phyloP scores from a whole-genome alignment of 768 basidiomycete genomes.

The Auricularia sp. region DNA sequence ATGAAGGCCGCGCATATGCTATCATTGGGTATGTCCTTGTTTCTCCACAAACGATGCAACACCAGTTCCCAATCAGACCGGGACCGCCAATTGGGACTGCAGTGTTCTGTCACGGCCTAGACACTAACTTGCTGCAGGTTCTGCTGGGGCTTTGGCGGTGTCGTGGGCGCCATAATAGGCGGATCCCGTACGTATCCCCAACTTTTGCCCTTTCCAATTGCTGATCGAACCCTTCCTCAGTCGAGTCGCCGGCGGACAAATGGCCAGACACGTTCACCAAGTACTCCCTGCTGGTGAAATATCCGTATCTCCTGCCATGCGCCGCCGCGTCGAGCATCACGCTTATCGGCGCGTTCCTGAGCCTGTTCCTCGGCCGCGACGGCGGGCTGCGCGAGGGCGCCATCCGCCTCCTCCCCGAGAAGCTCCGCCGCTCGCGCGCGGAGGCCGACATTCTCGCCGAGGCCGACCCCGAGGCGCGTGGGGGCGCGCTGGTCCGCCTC shows the following conservation, averaged over 20 bases:
- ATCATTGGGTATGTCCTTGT: constrained; percentile 55
- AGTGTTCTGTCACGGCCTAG: not conserved
- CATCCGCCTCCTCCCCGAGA: constrained; percentile 77
- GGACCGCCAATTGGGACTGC: constrained; percentile 7
- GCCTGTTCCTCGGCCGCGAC: constrained; percentile 82
- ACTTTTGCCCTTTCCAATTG: constrained; percentile 7
- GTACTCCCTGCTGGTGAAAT: constrained; percentile 56
- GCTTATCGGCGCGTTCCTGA: constrained; percentile 66
- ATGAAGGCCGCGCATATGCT: constrained; percentile 92
- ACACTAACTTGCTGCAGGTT: constrained; percentile 39
- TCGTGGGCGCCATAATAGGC: constrained; percentile 78
- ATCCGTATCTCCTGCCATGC: constrained; percentile 89
- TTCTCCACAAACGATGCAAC: no score
- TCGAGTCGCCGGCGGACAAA: constrained; percentile 76
- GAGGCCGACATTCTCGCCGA: constrained; percentile 38
- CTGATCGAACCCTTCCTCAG: constrained; percentile 26
- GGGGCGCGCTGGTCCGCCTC: constrained; percentile 20
- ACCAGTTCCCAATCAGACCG: no score
- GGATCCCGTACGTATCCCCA: constrained; percentile 53
- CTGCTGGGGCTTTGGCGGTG: constrained; percentile 96
- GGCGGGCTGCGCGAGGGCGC: constrained; percentile 82
- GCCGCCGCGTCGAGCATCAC: constrained; percentile 68
- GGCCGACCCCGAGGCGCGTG: constrained; percentile 33
- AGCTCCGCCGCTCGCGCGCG: constrained; percentile 34
- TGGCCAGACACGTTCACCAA: constrained; percentile 71